Base-by-base conservation (phyloP, 2,329 filamentous ascomycete genomes). In the Hypomyces rosellus region DNA sequence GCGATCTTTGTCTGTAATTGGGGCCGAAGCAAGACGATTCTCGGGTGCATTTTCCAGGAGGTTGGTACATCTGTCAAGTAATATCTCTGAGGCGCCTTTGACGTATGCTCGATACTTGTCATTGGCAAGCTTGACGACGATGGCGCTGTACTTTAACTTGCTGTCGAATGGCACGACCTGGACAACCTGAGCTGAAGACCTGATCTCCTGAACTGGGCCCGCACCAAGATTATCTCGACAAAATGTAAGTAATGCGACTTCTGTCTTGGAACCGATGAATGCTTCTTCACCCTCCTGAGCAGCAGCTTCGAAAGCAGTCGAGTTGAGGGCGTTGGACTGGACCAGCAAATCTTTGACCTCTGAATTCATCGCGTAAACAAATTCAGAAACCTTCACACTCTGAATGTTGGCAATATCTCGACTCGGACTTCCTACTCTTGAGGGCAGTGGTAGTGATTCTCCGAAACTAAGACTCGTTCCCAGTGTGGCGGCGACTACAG, bases 41-140 rank as follows among this genome's bases (percentile, higher is more conserved):
- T 20, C 12, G 13, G 43, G 16, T 6, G 11, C 9, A 22, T 34
- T 16, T n/a, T 34, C 11, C 5, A 45, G 6, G 11, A 37, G 16
- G 5, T 39, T 6, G 18, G 63, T 66, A 51, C 74, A 74, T 58
- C 67, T 68, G 4, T 61, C 59, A 2, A 79, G 63, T 4, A 80
- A 63, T 45, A 80, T 78, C 56, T 81, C 78, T 0, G 77, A 77
- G 5, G 77, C 77, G 14, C 77, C 78, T 59, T 81, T 81, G 48
- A 80, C 71, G 8, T 77, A 64, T 1, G 80, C 63, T 3, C 77
- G 69, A 55, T 74, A 76, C 5, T 56, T 60, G 16, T 65, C 68
- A 25, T 61, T 63, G 11, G 61, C 59, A n/a, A 74, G 64, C 57
- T 71, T 73, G 54, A 78, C 65, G 14, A 80, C 75, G 5, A 73